These are phyloP conservation scores for Boletus semigastroideus DNA, from an alignment of 1,284 basidiomycete species.

Conservation along the genomic window DNA sequence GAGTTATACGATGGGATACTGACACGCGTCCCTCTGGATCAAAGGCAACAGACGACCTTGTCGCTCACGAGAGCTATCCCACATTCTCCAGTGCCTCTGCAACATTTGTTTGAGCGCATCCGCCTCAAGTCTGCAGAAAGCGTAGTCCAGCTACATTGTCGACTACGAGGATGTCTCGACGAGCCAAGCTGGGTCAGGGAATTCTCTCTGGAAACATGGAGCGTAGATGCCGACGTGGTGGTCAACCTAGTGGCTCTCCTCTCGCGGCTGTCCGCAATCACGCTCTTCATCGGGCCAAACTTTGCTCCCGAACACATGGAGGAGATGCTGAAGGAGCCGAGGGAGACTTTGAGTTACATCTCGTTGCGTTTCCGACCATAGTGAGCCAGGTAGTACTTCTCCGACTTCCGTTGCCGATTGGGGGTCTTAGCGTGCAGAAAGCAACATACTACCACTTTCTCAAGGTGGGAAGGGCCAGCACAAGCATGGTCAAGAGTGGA, in stretches of 20 bases:
- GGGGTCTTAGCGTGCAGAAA: conserved; percentile 52
- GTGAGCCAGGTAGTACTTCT: conserved; percentile 40
- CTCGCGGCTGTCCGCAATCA: conserved; percentile 45
- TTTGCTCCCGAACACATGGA: conserved; percentile 68
- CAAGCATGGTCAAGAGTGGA: neutral
- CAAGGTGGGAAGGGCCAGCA: conserved; percentile 37
- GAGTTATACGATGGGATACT: conserved; percentile 62
- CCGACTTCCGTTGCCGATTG: conserved; percentile 9
- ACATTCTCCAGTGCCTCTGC: conserved; percentile 47
- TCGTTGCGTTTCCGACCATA: conserved; percentile 67
- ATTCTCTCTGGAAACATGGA: conserved; percentile 56
- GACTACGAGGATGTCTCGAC: conserved; percentile 41
- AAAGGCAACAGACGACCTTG: conserved; percentile 45
- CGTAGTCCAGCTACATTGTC: conserved; percentile 46
- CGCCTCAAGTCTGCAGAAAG: conserved; percentile 44
- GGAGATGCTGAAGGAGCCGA: conserved; percentile 49
- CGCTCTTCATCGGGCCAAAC: conserved; percentile 53
- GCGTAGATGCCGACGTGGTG: conserved; percentile 60
- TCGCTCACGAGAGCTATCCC: conserved; percentile 58
- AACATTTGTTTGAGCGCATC: conserved; percentile 52
- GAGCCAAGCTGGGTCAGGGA: conserved; percentile 43
- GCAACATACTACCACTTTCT: conserved; percentile 72
- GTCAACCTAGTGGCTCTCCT: conserved; percentile 56
- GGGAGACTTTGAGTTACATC: conserved; percentile 41
- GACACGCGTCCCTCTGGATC: conserved; percentile 39